Evolutionary conservation across 2,329 filamentous ascomycete genomes (phyloP), one percentile per base, ranked within the genome.

Genomic region (Tolypocladium amazonense): DNA sequence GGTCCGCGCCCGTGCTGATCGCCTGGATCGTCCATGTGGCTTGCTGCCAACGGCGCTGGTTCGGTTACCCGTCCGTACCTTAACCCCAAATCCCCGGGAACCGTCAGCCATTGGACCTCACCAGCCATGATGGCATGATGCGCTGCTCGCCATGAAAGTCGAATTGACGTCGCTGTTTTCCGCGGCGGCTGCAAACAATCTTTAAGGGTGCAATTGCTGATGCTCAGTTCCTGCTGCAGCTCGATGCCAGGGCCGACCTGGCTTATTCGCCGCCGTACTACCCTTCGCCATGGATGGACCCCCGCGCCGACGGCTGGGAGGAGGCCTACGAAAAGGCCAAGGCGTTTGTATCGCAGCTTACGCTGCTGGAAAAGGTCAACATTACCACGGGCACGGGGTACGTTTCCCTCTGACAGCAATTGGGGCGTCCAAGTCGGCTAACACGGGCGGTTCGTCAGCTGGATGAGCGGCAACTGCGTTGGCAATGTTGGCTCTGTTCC

Each of bases 311-410:
- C 53, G 83, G 81, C 62, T 96, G 92, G 92, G 80, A 83, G 58
- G 82, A 85, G 8, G 90, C 91, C 45, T 92, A 96, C 66, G 76
- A 75, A 25, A 87, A 88, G 72, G 92, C 92, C 1, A 85, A 83
- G 65, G 83, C 80, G 3, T 93, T 96, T 68, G 91, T 97, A 54
- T 88, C 88, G 12, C 86, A 92, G 70, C 76, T 96, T 74, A 96
- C 91, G 0, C 79, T 96, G 41, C 70, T 86, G 14, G 92, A 97
- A 73, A 97, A 96, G 77, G 91, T 97, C 73, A 97, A 97, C 73
- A 73, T 99, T 64, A 97, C 93, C 3, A 97, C 92, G 0, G 93
- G 93, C 72, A 84, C 88, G 64, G 92, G 92, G 83, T 93, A 76
- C 72, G 85, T 76, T n/a, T 23, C 18, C 20, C 23, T 50, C 56